Evolutionary conservation across 305 asterid genomes (phyloP).

Genomic region (Fraxinus angustifolia): DNA sequence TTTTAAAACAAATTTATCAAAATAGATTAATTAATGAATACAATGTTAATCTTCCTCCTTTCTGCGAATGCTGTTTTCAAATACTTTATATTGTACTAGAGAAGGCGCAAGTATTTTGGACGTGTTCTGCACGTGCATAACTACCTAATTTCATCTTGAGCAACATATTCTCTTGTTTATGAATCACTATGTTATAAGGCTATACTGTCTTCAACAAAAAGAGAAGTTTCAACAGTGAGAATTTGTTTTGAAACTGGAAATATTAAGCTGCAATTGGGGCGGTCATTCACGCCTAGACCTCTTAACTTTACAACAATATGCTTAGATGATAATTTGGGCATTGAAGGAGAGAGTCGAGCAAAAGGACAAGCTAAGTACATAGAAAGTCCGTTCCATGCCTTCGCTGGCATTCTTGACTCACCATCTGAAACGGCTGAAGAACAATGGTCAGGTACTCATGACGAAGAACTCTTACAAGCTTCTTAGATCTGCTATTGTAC

Average conservation of each 20-base stretch:
- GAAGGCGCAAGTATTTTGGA: not conserved
- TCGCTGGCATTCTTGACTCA: constrained; percentile 47
- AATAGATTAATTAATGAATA: too few species aligned
- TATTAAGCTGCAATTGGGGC: not conserved
- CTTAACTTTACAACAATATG: not conserved
- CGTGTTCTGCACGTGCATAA: not conserved
- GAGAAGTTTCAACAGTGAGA: not conserved
- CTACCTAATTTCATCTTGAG: not conserved
- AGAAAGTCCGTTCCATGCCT: constrained; percentile 45
- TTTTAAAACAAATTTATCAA: not conserved
- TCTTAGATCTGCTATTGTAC: constrained; percentile 41
- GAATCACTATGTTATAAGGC: not conserved
- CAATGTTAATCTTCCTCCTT: not conserved
- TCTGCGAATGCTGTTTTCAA: not conserved
- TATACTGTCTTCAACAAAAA: not conserved
- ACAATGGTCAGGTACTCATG: constrained; percentile 50
- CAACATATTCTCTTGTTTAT: not conserved
- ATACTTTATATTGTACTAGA: not conserved
- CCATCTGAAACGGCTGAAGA: constrained; percentile 53
- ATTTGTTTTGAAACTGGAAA: not conserved
- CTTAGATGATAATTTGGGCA: constrained; percentile 65
- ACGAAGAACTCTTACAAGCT: constrained; percentile 67
- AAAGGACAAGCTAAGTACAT: constrained; percentile 33
- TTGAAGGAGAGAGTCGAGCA: constrained; percentile 77
- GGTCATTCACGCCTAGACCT: not conserved